Evolutionary conservation across 768 basidiomycete genomes (phyloP).

Genomic region (Amanita fuliginea): DNA sequence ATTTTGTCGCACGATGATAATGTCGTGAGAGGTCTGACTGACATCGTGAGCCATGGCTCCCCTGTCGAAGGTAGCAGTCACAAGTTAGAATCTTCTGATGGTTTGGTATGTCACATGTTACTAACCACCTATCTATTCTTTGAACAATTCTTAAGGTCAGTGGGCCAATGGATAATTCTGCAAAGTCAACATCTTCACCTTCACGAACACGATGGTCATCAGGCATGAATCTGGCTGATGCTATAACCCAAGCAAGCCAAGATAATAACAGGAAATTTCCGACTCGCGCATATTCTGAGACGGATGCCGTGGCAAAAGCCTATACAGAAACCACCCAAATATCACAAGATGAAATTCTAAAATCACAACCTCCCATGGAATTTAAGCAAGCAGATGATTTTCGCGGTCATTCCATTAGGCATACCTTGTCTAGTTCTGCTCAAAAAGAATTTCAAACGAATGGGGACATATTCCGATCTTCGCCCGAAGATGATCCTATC

Average conservation of each 20-base stretch:
- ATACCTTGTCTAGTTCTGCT: background rate
- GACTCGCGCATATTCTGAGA: background rate
- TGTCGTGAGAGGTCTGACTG: background rate
- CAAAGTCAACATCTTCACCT: background rate
- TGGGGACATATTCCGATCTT: background rate
- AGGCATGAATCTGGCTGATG: conserved; percentile 7
- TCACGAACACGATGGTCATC: background rate
- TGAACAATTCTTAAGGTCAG: background rate
- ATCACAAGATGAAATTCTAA: background rate
- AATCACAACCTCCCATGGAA: background rate
- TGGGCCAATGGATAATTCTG: background rate
- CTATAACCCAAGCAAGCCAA: conserved; percentile 9
- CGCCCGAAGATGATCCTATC: background rate
- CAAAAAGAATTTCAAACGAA: background rate
- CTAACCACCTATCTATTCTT: too few species aligned
- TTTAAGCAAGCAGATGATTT: background rate
- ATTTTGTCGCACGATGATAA: background rate
- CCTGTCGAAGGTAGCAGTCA: background rate
- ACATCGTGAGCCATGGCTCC: background rate
- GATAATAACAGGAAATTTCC: background rate
- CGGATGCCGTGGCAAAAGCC: background rate
- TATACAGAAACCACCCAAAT: background rate
- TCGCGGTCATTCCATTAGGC: background rate
- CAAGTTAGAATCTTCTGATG: background rate
- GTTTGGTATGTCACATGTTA: background rate